Evolutionary conservation across 768 basidiomycete species (phyloP).

Genomic region (Mycena venus): DNA sequence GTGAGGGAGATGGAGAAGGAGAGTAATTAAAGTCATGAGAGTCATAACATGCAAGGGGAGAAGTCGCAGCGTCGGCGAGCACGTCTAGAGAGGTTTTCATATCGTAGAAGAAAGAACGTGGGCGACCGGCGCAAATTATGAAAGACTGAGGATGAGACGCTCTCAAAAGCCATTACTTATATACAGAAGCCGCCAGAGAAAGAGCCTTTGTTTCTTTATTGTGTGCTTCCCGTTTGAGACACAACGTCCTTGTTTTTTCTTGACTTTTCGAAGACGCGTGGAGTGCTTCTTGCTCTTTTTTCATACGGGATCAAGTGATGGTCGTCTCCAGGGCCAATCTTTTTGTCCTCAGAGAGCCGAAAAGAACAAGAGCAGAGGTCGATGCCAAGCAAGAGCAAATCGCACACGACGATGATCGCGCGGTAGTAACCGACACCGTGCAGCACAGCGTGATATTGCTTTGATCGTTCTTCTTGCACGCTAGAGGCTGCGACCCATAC

Average conservation of each 20-base stretch:
- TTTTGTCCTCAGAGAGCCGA: background rate
- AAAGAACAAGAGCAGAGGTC: slow-evolving; percentile 4
- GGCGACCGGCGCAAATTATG: slow-evolving; percentile 30
- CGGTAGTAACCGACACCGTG: background rate
- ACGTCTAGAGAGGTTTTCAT: slow-evolving; percentile 22
- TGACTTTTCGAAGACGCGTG: background rate
- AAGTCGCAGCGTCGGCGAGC: slow-evolving; percentile 26
- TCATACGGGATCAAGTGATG: no score
- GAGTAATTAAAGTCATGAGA: slow-evolving; percentile 21
- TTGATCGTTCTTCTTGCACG: background rate
- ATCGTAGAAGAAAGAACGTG: slow-evolving; percentile 1
- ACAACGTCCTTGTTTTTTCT: background rate
- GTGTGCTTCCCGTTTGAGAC: slow-evolving; percentile 7
- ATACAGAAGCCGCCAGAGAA: slow-evolving; percentile 7
- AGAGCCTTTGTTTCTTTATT: slow-evolving; percentile 26
- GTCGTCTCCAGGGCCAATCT: no score
- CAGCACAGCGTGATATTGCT: background rate
- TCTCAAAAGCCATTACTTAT: slow-evolving; percentile 23
- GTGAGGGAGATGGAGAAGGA: background rate
- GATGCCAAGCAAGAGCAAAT: background rate
- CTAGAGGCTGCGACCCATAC: background rate
- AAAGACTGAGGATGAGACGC: background rate
- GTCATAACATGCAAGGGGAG: slow-evolving; percentile 19
- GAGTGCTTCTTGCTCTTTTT: no score
- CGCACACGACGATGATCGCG: background rate